Evolutionary conservation across 352 stramenopile species (phyloP).

Genomic region (Plasmopara halstedii): DNA sequence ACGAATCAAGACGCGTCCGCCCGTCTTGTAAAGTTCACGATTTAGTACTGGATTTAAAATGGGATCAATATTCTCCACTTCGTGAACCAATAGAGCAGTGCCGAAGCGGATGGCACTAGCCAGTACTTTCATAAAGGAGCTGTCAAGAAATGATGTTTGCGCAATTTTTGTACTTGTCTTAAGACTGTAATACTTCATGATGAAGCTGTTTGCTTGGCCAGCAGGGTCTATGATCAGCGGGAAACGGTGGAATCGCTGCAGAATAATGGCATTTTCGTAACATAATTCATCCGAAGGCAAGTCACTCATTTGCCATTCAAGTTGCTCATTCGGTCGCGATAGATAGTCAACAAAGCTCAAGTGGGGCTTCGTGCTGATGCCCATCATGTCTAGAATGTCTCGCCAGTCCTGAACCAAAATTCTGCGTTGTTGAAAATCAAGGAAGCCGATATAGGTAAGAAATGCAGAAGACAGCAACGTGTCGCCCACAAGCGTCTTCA

Average conservation of each 20-base stretch:
- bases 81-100: conserved; percentile 97
- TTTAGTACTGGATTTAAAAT: conserved; percentile 99
- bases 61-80: conserved; percentile 99
- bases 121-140: conserved; percentile 99
- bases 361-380: conserved; percentile 74
- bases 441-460: conserved; percentile 98
- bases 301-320: conserved; percentile 94
- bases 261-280: conserved; percentile 99
- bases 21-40: conserved; percentile 97
- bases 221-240: conserved; percentile 98
- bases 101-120: conserved; percentile 99
- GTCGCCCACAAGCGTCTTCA: conserved; percentile 96
- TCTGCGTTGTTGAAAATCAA: conserved; percentile 96
- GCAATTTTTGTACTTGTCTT: conserved; percentile 91
- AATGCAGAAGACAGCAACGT: conserved; percentile 94
- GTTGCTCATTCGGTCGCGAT: conserved; percentile 90
- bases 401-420: conserved; percentile 94
- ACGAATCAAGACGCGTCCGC: conserved; percentile 95
- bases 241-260: conserved; percentile 96
- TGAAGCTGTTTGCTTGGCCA: conserved; percentile 96
- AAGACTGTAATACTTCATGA: conserved; percentile 95
- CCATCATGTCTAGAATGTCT: conserved; percentile 90
- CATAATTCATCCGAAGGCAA: conserved; percentile 96
- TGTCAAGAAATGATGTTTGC: conserved; percentile 99
- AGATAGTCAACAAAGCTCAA: conserved; percentile 95